Conservation (phyloP, 1,139 yeast genomes). For the Yamadazyma siamensis region DNA sequence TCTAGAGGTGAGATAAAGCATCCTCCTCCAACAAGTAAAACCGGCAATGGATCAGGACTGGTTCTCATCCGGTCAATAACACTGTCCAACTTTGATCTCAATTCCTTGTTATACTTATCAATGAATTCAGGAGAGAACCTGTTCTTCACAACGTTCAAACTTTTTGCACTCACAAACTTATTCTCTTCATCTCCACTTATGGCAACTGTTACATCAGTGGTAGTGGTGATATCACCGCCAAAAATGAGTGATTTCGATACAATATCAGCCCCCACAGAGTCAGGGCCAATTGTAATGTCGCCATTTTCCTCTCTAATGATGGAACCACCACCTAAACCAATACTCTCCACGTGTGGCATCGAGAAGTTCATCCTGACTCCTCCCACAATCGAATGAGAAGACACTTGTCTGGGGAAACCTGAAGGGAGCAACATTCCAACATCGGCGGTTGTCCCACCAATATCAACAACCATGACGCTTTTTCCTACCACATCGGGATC, state of each 20-base stretch:
- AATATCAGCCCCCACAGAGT: slow-evolving; percentile 19
- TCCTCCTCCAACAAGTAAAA: slow-evolving; percentile 44
- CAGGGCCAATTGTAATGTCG: slow-evolving; percentile 31
- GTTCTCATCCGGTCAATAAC: slow-evolving; percentile 41
- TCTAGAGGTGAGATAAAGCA: slow-evolving; percentile 34
- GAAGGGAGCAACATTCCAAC: slow-evolving; percentile 35
- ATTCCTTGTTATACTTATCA: slow-evolving; percentile 14
- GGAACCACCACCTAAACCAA: slow-evolving; percentile 40
- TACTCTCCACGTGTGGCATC: slow-evolving; percentile 41
- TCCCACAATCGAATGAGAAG: slow-evolving; percentile 34
- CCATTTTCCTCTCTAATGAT: slow-evolving; percentile 23
- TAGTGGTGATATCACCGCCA: slow-evolving; percentile 32
- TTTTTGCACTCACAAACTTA: slow-evolving; percentile 1
- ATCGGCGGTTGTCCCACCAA: slow-evolving; percentile 46
- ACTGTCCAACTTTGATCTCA: slow-evolving; percentile 25
- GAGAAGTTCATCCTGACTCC: slow-evolving; percentile 42
- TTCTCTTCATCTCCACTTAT: slow-evolving; percentile 1
- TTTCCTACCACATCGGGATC: slow-evolving; percentile 21
- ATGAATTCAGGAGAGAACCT: slow-evolving; percentile 3
- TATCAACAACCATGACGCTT: slow-evolving; percentile 33
- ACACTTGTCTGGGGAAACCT: slow-evolving; percentile 39
- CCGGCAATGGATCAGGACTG: slow-evolving; percentile 38
- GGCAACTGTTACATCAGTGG: slow-evolving; percentile 34
- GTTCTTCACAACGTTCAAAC: slow-evolving; percentile 1
- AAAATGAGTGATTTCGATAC: slow-evolving; percentile 24